A percentile compares a stretch with the other conserved stretches of the same genome.
These are phyloP conservation scores for Boletus huronensis DNA, from an alignment of 768 basidiomycete species.

Conservation along the genomic window DNA sequence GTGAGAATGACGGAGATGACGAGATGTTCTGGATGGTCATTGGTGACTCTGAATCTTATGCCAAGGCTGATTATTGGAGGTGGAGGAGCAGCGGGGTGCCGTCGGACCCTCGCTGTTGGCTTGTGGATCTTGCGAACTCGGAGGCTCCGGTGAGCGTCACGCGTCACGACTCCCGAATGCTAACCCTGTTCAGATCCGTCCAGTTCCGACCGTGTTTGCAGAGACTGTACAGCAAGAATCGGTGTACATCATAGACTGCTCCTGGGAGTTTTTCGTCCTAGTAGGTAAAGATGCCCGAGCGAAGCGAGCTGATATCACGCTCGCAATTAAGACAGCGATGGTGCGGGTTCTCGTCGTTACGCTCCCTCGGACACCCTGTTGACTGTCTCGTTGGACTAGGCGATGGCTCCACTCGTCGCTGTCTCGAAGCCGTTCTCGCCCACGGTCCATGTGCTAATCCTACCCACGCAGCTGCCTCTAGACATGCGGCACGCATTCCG, in stretches of 20 bases:
- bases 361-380: background rate
- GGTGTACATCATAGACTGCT: constrained; percentile 69
- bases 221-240: constrained; percentile 38
- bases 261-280: constrained; percentile 77
- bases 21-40: constrained; percentile 88
- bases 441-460: constrained; percentile 65
- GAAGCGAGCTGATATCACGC: constrained; percentile 53
- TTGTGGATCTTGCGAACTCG: constrained; percentile 40
- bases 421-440: constrained; percentile 63
- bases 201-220: constrained; percentile 42
- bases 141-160: constrained; percentile 40
- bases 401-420: constrained; percentile 50
- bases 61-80: constrained; percentile 79
- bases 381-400: constrained; percentile 34
- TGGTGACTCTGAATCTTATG: constrained; percentile 65
- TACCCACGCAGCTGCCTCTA: constrained; percentile 71
- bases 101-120: constrained; percentile 57
- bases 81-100: constrained; percentile 51
- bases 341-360: constrained; percentile 35
- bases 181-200: constrained; percentile 39
- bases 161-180: background rate
- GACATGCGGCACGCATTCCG: constrained; percentile 69
- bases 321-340: constrained; percentile 56
- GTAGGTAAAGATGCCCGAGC: constrained; percentile 66
- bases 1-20: constrained; percentile 57